These are phyloP conservation scores for Didymella arachidicola DNA, from an alignment of 2,329 filamentous ascomycete genomes.

Conservation along the genomic window DNA sequence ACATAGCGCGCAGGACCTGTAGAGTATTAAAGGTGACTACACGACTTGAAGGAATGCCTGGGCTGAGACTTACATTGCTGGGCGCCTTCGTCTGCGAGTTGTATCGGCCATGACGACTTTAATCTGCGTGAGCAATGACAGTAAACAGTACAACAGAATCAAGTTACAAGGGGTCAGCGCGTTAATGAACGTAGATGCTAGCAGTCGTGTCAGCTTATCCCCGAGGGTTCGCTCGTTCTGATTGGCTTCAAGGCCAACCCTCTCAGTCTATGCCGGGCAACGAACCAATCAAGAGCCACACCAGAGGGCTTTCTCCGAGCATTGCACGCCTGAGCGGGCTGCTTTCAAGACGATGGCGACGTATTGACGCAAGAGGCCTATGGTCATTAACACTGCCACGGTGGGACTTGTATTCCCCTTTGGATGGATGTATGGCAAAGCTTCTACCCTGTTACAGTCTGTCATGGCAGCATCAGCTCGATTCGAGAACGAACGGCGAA, in stretches of 20 bases:
- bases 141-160: neutral
- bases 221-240: constrained; percentile 2
- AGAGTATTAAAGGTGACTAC: constrained; percentile 16
- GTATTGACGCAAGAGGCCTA: neutral
- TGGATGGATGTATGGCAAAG: neutral
- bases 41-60: neutral
- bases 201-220: neutral
- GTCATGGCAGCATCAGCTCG: neutral
- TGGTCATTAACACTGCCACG: neutral
- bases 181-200: neutral
- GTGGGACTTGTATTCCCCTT: neutral
- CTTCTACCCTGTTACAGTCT: neutral
- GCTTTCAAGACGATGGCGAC: neutral
- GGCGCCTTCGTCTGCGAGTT: constrained; percentile 50
- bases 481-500: neutral
- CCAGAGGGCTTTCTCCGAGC: neutral
- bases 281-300: neutral
- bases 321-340: constrained; percentile 5
- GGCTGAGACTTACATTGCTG: constrained; percentile 51
- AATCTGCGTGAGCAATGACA: neutral
- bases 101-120: constrained; percentile 32
- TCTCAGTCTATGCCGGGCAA: neutral
- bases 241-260: constrained; percentile 9
- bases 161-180: neutral
- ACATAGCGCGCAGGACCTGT: constrained; percentile 65